Evolutionary conservation across 768 basidiomycete genomes (phyloP).

Genomic region (Cyathus striatus): DNA sequence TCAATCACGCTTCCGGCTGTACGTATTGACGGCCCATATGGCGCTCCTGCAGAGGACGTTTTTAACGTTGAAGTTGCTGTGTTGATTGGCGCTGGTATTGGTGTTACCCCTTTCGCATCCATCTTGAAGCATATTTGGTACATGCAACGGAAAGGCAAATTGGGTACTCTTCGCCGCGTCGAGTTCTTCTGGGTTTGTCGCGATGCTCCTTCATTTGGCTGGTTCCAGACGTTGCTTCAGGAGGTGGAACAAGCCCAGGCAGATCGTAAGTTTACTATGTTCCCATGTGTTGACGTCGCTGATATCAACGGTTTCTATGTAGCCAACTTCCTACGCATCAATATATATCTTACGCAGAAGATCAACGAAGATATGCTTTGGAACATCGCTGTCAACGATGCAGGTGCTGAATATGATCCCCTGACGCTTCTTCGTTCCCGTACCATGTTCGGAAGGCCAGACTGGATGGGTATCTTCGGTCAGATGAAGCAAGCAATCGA

Average conservation of each 20-base stretch:
- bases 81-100: constrained; percentile 92
- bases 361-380: constrained; percentile 83
- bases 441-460: constrained; percentile 89
- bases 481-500: constrained; percentile 78
- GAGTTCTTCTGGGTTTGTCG: constrained; percentile 95
- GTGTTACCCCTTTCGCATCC: constrained; percentile 92
- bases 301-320: constrained; percentile 10
- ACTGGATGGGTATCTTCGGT: constrained; percentile 80
- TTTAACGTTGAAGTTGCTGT: constrained; percentile 83
- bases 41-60: constrained; percentile 90
- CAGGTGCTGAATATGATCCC: constrained; percentile 82
- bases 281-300: background rate
- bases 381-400: constrained; percentile 88
- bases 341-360: constrained; percentile 86
- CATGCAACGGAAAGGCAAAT: constrained; percentile 69
- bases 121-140: constrained; percentile 98
- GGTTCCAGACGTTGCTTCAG: constrained; percentile 89
- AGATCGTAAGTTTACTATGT: constrained; percentile 59
- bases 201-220: constrained; percentile 95
- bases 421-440: constrained; percentile 83
- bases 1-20: constrained; percentile 59
- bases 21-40: constrained; percentile 88
- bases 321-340: constrained; percentile 93
- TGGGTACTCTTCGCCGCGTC: constrained; percentile 81
- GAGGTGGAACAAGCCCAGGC: constrained; percentile 86